Conservation (phyloP, 352 stramenopile genomes). For the Globisporangium sylvaticum region DNA sequence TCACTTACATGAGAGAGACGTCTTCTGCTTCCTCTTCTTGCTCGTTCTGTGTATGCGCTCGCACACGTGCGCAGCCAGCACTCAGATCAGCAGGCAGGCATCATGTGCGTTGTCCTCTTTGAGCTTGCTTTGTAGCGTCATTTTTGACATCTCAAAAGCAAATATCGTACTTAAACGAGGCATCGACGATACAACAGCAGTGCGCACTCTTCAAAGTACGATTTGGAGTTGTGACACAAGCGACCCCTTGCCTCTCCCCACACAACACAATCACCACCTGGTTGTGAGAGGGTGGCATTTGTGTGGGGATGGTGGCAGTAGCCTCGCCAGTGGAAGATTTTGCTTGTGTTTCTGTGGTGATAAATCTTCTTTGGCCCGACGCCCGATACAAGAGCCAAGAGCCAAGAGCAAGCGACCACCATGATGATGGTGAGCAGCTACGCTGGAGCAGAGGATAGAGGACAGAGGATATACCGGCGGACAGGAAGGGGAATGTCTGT, state of each 20-base stretch:
- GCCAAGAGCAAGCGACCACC: conserved; percentile 22
- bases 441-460: neutral
- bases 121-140: neutral
- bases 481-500: neutral
- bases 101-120: neutral
- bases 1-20: no score
- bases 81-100: neutral
- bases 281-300: neutral
- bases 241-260: neutral
- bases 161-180: neutral
- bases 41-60: neutral
- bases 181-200: neutral
- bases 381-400: neutral
- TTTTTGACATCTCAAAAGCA: neutral
- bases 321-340: conserved; percentile 12
- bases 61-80: neutral
- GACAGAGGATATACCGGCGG: neutral
- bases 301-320: conserved; percentile 8
- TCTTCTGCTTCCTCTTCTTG: no score
- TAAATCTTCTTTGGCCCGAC: conserved; percentile 15
- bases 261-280: neutral
- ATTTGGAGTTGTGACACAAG: neutral
- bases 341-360: conserved; percentile 17
- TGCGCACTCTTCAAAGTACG: neutral
- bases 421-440: conserved; percentile 44